Evolutionary conservation across 805 yeast species (phyloP), one percentile per base, ranked within the genome.

Genomic region (Kregervanrija fluxuum): DNA sequence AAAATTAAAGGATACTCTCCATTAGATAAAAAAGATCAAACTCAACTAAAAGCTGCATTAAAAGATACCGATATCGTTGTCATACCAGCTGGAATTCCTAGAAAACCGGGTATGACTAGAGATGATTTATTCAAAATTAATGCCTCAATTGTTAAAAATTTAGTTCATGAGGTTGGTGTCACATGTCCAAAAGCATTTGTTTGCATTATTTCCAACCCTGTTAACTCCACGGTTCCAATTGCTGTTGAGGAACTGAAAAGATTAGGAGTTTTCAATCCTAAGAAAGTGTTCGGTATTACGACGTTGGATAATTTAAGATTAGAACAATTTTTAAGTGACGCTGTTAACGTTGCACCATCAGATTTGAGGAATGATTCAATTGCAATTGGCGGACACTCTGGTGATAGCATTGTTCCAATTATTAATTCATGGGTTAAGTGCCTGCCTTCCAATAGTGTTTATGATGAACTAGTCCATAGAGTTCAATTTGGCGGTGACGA

Each of bases 401-500:
- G 79, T 62, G 68, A 71, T 53, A 73, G 79, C 52, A 74, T 74
- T 58, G 77, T 74, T 33, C 79, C 79, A 55, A 60, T 74, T 49
- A 64, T 59, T 12, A 49, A 71, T 61, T 62, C 48, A 11, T 76
- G 34, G 49, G 68, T 33, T 67, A 71, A 38, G 47, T 55, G 64
- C 69, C 85, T 53, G 28, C 31, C 28, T 16, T 17, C 33, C 10
- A 37, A 48, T 30, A 35, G 33, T 15, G 49, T 40, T 14, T 52
- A 54, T 60, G 82, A 77, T 41, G 69, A 73, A 28, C 74, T 88
- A 59, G 75, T 86, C 64, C 77, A 87, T 76, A 82, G 96, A 69
- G 86, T 89, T 66, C 96, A 89, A 73, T 89, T 51, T 56, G 67
- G 65, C 41, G 98, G 98, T 62, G 98, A 90, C 64, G 97, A 91